Evolutionary conservation across 2,329 filamentous ascomycete genomes (phyloP), one percentile per base, ranked within the genome.

Genomic region (Juglanconis sp.): DNA sequence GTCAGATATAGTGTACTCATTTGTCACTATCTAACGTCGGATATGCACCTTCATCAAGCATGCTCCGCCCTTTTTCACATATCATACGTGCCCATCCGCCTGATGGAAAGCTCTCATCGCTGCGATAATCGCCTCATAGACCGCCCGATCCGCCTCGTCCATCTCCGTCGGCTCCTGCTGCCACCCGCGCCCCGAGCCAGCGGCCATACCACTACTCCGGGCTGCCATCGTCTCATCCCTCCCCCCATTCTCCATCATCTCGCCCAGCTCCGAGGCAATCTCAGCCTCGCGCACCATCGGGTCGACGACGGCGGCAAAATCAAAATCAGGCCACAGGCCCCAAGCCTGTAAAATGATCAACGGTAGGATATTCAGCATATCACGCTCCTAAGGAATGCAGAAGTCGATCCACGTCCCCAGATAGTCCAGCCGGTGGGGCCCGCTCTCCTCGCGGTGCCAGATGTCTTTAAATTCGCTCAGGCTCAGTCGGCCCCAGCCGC

Each of bases 331-430:
- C 52, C 52, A 52, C n/a, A 36, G 17, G 13, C 36, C 47, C 48
- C 56, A 57, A 34, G 48, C 36, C 48, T 57, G 56, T 38, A 52
- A 31, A 35, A 52, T 52, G 31, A 47, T 40, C 9, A 52, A 10
- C 30, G 46, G 50, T 49, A 54, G 30, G 17, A 24, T 40, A 9
- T 42, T 38, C 35, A 48, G 35, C 44, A 48, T 53, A 24, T 54
- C 40, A 24, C 57, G 35, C 13, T 38, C 13, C 72, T 79, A 86
- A 13, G 85, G 86, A 65, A 89, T 87, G 71, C 86, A 89, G 71
- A 88, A 87, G 71, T 97, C 93, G 73, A 97, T 91, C 94, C 94
- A 98, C 68, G 86, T 91, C 62, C 91, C 91, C 51, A 97, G 80
- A 73, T 96, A 94, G 66, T 91, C 90, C 63, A 93, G 80, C 56